Evolutionary conservation across 345 rosid genomes (phyloP).

Genomic region (Ceriops tagal): DNA sequence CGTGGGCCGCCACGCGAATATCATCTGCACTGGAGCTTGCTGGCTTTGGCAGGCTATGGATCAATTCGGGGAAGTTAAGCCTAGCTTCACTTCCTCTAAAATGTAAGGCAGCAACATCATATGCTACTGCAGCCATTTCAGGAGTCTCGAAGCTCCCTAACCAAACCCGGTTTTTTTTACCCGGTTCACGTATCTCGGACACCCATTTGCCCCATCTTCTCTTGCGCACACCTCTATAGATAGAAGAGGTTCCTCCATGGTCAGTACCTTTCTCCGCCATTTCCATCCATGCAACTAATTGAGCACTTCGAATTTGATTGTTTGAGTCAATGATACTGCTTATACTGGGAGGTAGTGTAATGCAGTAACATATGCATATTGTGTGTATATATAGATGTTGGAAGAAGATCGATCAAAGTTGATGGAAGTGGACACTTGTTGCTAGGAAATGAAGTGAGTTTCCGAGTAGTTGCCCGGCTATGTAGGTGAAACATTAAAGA

Average conservation of each 20-base stretch:
- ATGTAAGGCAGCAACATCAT: constrained; percentile 74
- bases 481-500: too few species aligned
- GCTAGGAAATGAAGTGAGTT: constrained; percentile 26
- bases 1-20: constrained; percentile 70
- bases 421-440: not conserved
- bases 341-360: not conserved
- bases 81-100: constrained; percentile 54
- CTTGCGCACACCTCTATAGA: constrained; percentile 69
- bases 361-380: constrained; percentile 17
- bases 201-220: constrained; percentile 99
- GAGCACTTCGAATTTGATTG: not conserved
- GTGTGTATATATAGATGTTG: not conserved
- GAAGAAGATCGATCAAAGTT: not conserved
- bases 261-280: not conserved
- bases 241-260: constrained; percentile 15
- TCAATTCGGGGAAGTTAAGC: constrained; percentile 71
- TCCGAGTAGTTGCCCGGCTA: constrained; percentile 36
- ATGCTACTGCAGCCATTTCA: constrained; percentile 94
- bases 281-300: not conserved
- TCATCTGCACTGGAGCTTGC: constrained; percentile 50
- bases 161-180: constrained; percentile 82
- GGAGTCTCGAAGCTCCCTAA: constrained; percentile 79
- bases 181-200: constrained; percentile 85
- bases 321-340: too few species aligned
- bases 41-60: constrained; percentile 45